Base-by-base conservation (phyloP, 1,284 basidiomycete species). In the Pyrrhoderma lamaoense region DNA sequence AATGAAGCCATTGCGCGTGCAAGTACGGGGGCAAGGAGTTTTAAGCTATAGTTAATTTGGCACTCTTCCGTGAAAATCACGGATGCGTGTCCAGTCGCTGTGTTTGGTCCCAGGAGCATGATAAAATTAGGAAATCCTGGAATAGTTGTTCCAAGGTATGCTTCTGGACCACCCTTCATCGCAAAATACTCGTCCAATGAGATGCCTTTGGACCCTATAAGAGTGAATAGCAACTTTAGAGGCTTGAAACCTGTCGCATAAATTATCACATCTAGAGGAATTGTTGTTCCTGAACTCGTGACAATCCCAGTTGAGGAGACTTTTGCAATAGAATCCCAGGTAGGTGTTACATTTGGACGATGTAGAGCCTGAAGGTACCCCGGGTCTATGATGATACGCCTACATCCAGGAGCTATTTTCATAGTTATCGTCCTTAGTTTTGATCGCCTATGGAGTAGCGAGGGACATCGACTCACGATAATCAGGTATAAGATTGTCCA, bases 211-310 rank as follows among this genome's bases (percentile, higher is more conserved):
- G 18, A 25, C 18, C 59, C 59, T 21, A 31, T 47, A 13, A 54
- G 18, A 11, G 46, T 40, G 14, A 9, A 35, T 25, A 16, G 22
- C 2, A 35, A n/a, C 40, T 42, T 22, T 36, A 52, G 47, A 21
- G 42, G n/a, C 11, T 38, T 22, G 43, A 72, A 78, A 2, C 75
- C 76, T 8, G 76, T 79, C 19, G 68, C 71, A 57, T 75, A 74
- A 19, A 78, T 69, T 50, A 77, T 71, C 16, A 74, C 68, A 59
- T 78, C 75, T 34, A 77, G 58, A n/a, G 71, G 67, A 25, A 78
- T 56, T 21, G 70, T 54, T 53, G 73, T 66, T 21, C 77, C 80
- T 3, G 69, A 72, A 56, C 71, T 68, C 22, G 78, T 66, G 53
- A 67, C 64, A 49, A 82, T 62, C 0, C 74, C 76, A 19, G 70